A percentile compares a stretch with the other conserved stretches of the same genome.
phyloP scores from a whole-genome alignment of 106 monocot species.

The Chionographis japonica region DNA sequence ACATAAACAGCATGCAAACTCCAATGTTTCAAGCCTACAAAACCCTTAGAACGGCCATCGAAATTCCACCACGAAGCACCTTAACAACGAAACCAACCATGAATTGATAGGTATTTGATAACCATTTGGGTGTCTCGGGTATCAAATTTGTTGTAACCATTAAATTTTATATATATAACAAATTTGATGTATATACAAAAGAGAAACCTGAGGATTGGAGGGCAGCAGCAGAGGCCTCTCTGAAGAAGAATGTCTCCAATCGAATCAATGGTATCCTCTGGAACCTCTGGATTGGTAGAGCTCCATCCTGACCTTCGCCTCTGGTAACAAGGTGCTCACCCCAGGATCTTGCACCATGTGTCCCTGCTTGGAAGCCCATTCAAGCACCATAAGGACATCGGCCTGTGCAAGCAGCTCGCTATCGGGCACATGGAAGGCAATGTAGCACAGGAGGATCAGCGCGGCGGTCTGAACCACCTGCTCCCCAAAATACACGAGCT shows the following conservation, averaged over 20 bases:
- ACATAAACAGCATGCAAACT: too few species aligned
- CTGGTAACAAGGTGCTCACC: slow-evolving; percentile 47
- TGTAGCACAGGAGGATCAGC: slow-evolving; percentile 58
- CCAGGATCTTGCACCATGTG: slow-evolving; percentile 40
- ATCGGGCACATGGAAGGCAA: slow-evolving; percentile 73
- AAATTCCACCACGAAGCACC: too few species aligned
- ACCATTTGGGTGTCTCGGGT: too few species aligned
- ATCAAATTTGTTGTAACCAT: background rate
- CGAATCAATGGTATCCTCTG: slow-evolving; percentile 53
- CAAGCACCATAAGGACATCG: slow-evolving; percentile 61
- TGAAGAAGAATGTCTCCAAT: background rate
- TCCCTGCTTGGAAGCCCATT: slow-evolving; percentile 71
- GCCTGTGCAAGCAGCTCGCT: slow-evolving; percentile 72
- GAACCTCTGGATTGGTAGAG: slow-evolving; percentile 80
- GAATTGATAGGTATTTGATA: too few species aligned
- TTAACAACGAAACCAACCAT: too few species aligned
- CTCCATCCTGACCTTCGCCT: slow-evolving; percentile 73
- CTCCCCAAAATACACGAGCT: slow-evolving; percentile 78
- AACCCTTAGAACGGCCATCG: too few species aligned
- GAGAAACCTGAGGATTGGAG: slow-evolving; percentile 3
- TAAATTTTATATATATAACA: background rate
- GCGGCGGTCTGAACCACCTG: slow-evolving; percentile 56
- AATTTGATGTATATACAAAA: slow-evolving; percentile 6
- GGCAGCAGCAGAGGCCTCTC: background rate
- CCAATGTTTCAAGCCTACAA: too few species aligned